Conservation (phyloP, 2,329 filamentous ascomycete genomes). For the Nigrograna mackinnonii region DNA sequence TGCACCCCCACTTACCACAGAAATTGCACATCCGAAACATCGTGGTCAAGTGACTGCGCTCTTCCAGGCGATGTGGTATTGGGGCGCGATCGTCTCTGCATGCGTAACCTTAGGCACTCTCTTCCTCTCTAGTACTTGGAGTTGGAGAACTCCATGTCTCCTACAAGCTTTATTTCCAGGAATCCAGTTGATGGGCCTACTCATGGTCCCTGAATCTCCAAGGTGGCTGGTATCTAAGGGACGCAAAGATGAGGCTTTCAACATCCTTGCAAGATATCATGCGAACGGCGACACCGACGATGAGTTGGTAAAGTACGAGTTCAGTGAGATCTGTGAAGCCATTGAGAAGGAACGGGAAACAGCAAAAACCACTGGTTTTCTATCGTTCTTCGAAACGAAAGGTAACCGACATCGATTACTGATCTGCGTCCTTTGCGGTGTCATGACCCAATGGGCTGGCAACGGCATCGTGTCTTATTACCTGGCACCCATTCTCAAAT, state of each 20-base stretch:
- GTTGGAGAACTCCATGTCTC: constrained; percentile 51
- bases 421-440: constrained; percentile 39
- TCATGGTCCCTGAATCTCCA: constrained; percentile 58
- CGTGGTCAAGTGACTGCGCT: constrained; percentile 10
- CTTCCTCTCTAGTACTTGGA: constrained; percentile 36
- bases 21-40: constrained; percentile 37
- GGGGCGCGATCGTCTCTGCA: constrained; percentile 24
- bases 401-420: constrained; percentile 44
- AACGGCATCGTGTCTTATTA: constrained; percentile 46
- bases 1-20: constrained; percentile 34
- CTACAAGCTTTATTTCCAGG: constrained; percentile 51
- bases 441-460: constrained; percentile 46
- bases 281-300: constrained; percentile 39
- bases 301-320: not conserved
- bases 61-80: constrained; percentile 20
- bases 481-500: constrained; percentile 40
- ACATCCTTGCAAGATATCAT: constrained; percentile 59
- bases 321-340: not conserved
- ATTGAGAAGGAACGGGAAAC: not conserved
- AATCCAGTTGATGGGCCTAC: constrained; percentile 38
- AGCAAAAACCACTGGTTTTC: constrained; percentile 4
- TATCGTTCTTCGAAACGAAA: constrained; percentile 22
- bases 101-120: constrained; percentile 21
- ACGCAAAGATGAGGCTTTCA: constrained; percentile 55
- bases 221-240: constrained; percentile 60